A percentile compares a stretch with the other conserved stretches of the same genome.
phyloP scores from a whole-genome alignment of 495 filamentous ascomycete genomes.

The Collariella sp. region DNA sequence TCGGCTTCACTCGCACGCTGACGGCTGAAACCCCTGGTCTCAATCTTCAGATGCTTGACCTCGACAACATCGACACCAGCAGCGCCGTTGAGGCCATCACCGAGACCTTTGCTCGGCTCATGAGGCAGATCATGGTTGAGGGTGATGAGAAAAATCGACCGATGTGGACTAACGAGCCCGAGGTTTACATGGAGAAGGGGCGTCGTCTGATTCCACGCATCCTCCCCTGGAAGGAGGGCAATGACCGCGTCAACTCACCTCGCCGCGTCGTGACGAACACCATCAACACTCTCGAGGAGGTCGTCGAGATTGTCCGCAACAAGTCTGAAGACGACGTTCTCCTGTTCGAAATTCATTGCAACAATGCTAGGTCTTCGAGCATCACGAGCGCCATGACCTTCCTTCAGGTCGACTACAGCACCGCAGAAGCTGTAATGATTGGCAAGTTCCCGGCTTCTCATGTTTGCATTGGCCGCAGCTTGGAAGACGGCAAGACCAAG shows the following conservation, averaged over 20 bases:
- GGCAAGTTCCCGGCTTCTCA: conserved; percentile 1
- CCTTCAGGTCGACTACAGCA: conserved; percentile 36
- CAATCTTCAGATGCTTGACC: conserved; percentile 34
- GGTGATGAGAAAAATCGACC: neutral
- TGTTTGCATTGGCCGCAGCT: conserved; percentile 28
- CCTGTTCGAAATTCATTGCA: conserved; percentile 15
- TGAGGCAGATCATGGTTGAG: neutral
- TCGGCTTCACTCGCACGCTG: conserved; percentile 38
- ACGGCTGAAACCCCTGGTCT: conserved; percentile 34
- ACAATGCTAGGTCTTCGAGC: neutral
- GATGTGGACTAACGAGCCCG: conserved; percentile 30
- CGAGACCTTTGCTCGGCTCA: conserved; percentile 25
- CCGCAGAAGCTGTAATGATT: conserved; percentile 20
- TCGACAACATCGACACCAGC: conserved; percentile 20
- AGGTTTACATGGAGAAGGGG: conserved; percentile 30
- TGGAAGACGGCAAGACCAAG: conserved; percentile 13
- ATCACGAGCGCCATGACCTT: neutral
- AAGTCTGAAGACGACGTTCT: neutral
- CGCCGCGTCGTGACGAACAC: conserved; percentile 28
- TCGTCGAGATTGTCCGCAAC: conserved; percentile 21
- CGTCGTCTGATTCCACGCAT: conserved; percentile 31
- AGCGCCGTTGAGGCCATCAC: conserved; percentile 14
- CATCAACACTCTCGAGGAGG: conserved; percentile 23
- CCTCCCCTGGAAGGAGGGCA: conserved; percentile 30
- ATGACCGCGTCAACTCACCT: conserved; percentile 30